Percentiles rank a stretch among this genome's conserved stretches.
Evolutionary conservation across 1,284 basidiomycete genomes (phyloP).

Genomic region (Earliella scabrosa): DNA sequence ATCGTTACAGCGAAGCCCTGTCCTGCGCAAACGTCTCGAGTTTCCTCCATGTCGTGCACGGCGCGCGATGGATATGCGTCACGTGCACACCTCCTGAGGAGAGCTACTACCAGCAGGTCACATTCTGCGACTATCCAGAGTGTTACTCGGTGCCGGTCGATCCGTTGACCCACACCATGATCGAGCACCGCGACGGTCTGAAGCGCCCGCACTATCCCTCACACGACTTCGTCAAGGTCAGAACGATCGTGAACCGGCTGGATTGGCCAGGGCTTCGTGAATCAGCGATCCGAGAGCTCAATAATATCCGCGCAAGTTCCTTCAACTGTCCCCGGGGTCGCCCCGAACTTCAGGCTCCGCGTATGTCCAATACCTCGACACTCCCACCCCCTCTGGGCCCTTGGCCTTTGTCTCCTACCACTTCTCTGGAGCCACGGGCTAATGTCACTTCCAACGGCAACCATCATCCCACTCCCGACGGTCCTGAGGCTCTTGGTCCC

Average conservation of each 20-base stretch:
- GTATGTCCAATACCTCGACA: too few relatives aligned
- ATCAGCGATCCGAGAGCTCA: not conserved
- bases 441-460: too few relatives aligned
- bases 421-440: too few relatives aligned
- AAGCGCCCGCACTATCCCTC: not conserved
- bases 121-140: slow-evolving; percentile 10
- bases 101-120: not conserved
- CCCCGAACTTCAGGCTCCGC: too few relatives aligned
- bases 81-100: not conserved
- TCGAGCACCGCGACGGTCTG: not conserved
- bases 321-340: not conserved
- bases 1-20: too few relatives aligned
- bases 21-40: too few relatives aligned
- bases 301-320: not conserved
- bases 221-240: slow-evolving; percentile 16
- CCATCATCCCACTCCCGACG: too few relatives aligned
- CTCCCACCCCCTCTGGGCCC: too few relatives aligned
- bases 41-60: too few relatives aligned
- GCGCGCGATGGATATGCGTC: slow-evolving; percentile 10
- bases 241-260: slow-evolving; percentile 6
- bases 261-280: not conserved
- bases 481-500: too few relatives aligned
- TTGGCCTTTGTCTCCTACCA: too few relatives aligned
- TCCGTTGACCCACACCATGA: not conserved
- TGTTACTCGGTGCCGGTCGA: not conserved